Evolutionary conservation across 1,139 yeast species (phyloP).

Genomic region (Barnettozyma hawaiiensis): DNA sequence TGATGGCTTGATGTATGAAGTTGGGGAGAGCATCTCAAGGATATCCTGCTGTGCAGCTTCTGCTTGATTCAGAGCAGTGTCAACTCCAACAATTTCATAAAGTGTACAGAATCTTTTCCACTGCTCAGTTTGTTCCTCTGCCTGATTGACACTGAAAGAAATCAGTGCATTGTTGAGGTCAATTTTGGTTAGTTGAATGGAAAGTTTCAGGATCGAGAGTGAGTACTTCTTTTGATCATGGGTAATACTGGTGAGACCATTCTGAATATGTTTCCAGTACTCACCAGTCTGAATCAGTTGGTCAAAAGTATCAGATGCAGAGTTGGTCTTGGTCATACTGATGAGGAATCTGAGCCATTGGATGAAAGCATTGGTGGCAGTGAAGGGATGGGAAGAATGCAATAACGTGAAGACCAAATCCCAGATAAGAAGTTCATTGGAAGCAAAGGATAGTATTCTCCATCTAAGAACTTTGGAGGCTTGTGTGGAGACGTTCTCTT

Average conservation of each 20-base stretch:
- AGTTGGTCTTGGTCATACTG: slow-evolving; percentile 11
- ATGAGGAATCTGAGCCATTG: slow-evolving; percentile 52
- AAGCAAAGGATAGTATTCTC: slow-evolving; percentile 37
- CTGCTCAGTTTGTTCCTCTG: slow-evolving; percentile 36
- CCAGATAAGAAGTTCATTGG: slow-evolving; percentile 38
- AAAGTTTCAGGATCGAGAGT: slow-evolving; percentile 59
- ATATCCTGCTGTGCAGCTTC: slow-evolving; percentile 72
- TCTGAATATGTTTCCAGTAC: slow-evolving; percentile 60
- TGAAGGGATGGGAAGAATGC: slow-evolving; percentile 26
- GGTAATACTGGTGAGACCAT: slow-evolving; percentile 47
- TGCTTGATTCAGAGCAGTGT: slow-evolving; percentile 82
- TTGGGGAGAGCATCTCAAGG: slow-evolving; percentile 46
- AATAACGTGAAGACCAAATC: slow-evolving; percentile 36
- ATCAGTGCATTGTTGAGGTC: slow-evolving; percentile 41
- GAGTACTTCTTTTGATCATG: slow-evolving; percentile 72
- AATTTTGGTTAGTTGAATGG: slow-evolving; percentile 43
- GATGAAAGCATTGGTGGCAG: slow-evolving; percentile 41
- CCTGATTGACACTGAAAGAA: slow-evolving; percentile 38
- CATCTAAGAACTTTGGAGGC: slow-evolving; percentile 43
- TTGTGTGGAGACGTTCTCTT: slow-evolving; percentile 28
- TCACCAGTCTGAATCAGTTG: slow-evolving; percentile 31
- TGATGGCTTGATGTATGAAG: slow-evolving; percentile 48
- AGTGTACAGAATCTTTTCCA: slow-evolving; percentile 75
- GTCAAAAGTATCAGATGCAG: slow-evolving; percentile 29
- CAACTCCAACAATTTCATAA: slow-evolving; percentile 76